phyloP scores from a whole-genome alignment of 768 basidiomycete species.

The Clitopilus hobsonii region DNA sequence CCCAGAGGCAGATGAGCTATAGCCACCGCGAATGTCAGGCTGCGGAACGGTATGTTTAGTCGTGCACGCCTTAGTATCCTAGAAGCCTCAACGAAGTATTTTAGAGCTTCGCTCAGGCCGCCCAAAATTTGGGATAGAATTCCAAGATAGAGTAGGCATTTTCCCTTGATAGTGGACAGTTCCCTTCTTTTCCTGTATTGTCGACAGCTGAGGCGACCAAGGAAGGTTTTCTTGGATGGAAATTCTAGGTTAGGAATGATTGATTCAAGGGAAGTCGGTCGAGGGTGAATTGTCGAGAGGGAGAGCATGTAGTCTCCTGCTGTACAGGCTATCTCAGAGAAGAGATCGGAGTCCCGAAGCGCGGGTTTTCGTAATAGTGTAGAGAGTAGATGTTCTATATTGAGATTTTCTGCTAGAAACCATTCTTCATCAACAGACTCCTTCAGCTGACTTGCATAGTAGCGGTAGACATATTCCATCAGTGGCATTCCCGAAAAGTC shows the following conservation, averaged over 20 bases:
- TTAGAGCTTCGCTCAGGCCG: background rate
- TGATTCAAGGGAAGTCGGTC: background rate
- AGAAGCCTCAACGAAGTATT: background rate
- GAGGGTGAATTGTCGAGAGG: background rate
- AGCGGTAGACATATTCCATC: background rate
- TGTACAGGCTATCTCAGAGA: background rate
- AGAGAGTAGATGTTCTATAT: background rate
- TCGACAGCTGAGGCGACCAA: background rate
- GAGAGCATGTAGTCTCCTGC: background rate
- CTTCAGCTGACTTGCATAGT: background rate
- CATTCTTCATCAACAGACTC: background rate
- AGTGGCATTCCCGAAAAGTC: background rate
- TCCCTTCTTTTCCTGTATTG: background rate
- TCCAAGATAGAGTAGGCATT: background rate
- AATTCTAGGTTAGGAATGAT: background rate
- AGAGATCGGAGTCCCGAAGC: background rate
- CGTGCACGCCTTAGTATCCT: background rate
- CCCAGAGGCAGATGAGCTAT: background rate
- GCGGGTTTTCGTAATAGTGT: background rate
- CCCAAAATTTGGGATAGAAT: background rate
- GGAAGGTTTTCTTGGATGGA: background rate
- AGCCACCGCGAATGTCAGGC: background rate
- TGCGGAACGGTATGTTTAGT: background rate
- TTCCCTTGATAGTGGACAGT: background rate
- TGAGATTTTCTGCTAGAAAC: background rate